phyloP scores from a whole-genome alignment of 768 basidiomycete species.

The Epithele typhae region DNA sequence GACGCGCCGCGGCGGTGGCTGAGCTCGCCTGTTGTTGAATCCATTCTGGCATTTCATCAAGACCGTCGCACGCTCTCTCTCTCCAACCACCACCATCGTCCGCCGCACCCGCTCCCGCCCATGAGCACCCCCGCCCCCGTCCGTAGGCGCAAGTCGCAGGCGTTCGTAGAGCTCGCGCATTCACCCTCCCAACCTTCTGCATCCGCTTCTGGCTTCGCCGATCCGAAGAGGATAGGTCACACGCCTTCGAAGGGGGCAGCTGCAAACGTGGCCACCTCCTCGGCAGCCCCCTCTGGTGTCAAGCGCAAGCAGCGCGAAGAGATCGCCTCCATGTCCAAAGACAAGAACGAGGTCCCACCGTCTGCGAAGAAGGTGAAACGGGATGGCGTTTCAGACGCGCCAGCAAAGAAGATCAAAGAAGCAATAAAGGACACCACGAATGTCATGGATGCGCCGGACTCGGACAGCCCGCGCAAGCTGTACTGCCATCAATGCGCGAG shows the following conservation, averaged over 20 bases:
- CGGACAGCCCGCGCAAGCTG: constrained; percentile 20
- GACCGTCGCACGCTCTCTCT: constrained; percentile 20
- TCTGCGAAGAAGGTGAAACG: constrained; percentile 18
- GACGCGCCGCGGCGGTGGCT: constrained; percentile 14
- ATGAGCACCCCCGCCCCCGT: constrained; percentile 4
- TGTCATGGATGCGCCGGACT: constrained; percentile 15
- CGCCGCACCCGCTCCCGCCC: background rate
- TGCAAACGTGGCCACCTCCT: constrained; percentile 26
- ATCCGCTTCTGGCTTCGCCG: constrained; percentile 12
- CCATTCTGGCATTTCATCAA: background rate
- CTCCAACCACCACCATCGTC: constrained; percentile 16
- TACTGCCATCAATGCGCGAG: constrained; percentile 68
- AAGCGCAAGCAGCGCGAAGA: too few species aligned
- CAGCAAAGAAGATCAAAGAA: constrained; percentile 1
- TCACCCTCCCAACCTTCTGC: constrained; percentile 34
- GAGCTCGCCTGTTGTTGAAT: constrained; percentile 12
- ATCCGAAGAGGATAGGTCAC: constrained; percentile 13
- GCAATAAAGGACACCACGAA: background rate
- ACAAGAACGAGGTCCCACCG: background rate
- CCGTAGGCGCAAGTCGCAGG: constrained; percentile 29
- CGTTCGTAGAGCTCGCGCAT: constrained; percentile 58
- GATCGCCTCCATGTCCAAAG: too few species aligned
- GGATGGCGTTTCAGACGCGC: background rate
- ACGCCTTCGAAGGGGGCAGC: constrained; percentile 25
- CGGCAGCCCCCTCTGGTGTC: too few species aligned